Conservation (phyloP, 768 basidiomycete species). For the Hortiboletus campestris region DNA sequence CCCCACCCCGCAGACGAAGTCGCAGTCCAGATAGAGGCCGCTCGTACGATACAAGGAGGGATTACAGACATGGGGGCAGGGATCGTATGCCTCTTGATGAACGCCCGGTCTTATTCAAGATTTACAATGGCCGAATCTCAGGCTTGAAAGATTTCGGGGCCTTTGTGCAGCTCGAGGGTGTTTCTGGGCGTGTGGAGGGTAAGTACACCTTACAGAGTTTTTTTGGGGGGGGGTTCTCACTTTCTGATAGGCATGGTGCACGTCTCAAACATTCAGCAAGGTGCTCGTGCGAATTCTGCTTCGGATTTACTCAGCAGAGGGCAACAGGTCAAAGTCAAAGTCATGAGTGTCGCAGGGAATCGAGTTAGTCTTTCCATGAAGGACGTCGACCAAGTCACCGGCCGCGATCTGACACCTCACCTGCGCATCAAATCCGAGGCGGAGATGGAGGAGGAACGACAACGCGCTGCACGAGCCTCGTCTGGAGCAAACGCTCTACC, state of each 20-base stretch:
- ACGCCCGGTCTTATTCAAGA: constrained; percentile 87
- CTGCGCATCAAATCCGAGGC: constrained; percentile 92
- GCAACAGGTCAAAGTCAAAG: constrained; percentile 91
- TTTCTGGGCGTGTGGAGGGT: constrained; percentile 88
- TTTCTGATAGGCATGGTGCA: constrained; percentile 84
- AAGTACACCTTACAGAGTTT: constrained; percentile 25
- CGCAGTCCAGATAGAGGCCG: constrained; percentile 61
- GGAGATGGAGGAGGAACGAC: constrained; percentile 82
- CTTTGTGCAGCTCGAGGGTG: constrained; percentile 86
- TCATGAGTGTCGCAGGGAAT: constrained; percentile 85
- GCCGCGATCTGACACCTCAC: constrained; percentile 91
- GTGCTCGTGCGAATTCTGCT: constrained; percentile 82
- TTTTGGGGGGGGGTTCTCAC: constrained; percentile 5
- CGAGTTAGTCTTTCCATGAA: constrained; percentile 93
- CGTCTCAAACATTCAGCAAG: constrained; percentile 86
- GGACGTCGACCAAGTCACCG: constrained; percentile 90
- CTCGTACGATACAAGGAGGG: constrained; percentile 41
- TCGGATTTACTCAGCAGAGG: constrained; percentile 82
- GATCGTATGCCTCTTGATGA: constrained; percentile 59
- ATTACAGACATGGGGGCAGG: constrained; percentile 40
- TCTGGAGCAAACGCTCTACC: constrained; percentile 90
- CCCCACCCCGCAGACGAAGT: constrained; percentile 51
- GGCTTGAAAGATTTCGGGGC: constrained; percentile 95
- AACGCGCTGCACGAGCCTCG: constrained; percentile 56
- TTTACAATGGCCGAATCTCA: constrained; percentile 84